phyloP scores from a whole-genome alignment of 345 rosid genomes.

The Populus pruinosa region DNA sequence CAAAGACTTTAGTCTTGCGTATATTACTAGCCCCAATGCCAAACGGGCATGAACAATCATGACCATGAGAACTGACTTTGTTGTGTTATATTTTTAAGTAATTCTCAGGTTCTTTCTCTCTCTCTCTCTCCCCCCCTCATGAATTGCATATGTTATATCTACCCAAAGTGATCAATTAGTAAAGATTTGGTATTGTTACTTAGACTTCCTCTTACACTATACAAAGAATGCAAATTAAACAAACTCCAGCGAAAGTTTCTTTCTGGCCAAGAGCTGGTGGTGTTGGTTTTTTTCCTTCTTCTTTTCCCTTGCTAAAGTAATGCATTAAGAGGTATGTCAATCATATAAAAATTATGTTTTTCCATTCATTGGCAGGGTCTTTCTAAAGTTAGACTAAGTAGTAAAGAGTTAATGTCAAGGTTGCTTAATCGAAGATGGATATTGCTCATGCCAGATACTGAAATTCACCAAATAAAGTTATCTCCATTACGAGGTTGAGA shows the following conservation, averaged over 20 bases:
- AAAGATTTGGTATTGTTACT: neutral
- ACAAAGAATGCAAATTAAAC: neutral
- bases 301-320: neutral
- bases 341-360: neutral
- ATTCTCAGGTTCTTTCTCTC: slow-evolving; percentile 22
- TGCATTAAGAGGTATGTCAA: neutral
- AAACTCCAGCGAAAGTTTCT: neutral
- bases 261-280: neutral
- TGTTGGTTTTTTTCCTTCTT: neutral
- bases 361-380: slow-evolving; percentile 27
- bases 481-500: slow-evolving; percentile 26
- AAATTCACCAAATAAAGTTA: slow-evolving; percentile 49
- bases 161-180: neutral
- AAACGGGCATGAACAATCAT: neutral
- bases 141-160: neutral
- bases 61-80: slow-evolving; percentile 15
- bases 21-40: no score
- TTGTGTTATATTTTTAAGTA: slow-evolving; percentile 4
- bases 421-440: slow-evolving; percentile 74
- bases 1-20: no score
- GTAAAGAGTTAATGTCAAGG: slow-evolving; percentile 35
- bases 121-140: neutral
- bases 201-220: neutral
- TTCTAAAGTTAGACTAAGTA: slow-evolving; percentile 25
- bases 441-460: slow-evolving; percentile 51